Base-by-base conservation (phyloP, 345 rosid genomes). In the Pistacia atlantica region DNA sequence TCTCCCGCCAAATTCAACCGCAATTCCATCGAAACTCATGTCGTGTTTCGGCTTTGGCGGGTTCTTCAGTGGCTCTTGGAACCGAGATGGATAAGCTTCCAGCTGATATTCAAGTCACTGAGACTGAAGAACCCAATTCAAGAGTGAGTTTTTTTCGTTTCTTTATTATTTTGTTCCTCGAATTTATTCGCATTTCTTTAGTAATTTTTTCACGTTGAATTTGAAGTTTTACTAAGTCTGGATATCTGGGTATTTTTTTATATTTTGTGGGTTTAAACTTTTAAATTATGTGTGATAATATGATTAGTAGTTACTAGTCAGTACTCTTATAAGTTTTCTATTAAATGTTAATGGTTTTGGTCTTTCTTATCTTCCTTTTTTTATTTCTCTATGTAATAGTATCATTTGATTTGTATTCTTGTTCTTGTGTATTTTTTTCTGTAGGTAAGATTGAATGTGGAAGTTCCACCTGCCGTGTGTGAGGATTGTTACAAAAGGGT, bases 401-500 rank as follows among this genome's bases (percentile, higher is more conserved):
- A 38, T 31, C 14, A 8, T 12, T 68, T 3, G 72, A 51, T 71
- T 52, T 16, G 12, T 75, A 18, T 17, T 52, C 5, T 17, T 66
- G 10, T 1, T 42, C 9, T 42, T 11, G 1, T 72, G 28, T 62
- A 42, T 6, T 18, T 7, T 54, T 35, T 75, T 74, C 8, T 54
- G 76, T 74, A 93, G 98, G 81, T 95, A 74, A 89, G 86, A 78
- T 64, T 93, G 90, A 85, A 84, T 63, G 97, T 93, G 17, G 88
- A 87, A 69, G 99, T 90, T 69, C 99, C 99, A 3, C 71, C 78
- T 2, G 82, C 81, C 63, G 96, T 92, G 1, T 89, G 98, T 51
- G 84, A 88, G 81, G 94, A 95, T 86, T 90, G 99, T 77, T 87
- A 89, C 87, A 84, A 77, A 63, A 84, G 91, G 78, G 97, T 93